Base-by-base conservation (phyloP, 148 eudicot species). In the Cornus kousa region DNA sequence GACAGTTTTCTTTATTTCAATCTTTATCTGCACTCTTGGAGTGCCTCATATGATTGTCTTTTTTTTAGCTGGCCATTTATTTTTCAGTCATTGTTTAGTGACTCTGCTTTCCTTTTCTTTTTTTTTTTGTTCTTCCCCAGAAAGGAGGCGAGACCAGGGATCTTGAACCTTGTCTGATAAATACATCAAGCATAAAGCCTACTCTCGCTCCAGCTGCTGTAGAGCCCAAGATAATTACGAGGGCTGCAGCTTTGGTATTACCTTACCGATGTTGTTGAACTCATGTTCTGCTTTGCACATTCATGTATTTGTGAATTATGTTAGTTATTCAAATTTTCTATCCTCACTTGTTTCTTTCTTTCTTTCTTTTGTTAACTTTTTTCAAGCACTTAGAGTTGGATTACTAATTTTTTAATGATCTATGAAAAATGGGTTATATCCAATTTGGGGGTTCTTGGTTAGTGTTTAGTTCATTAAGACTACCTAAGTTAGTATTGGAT, bases 171-270 rank as follows among this genome's bases (percentile, higher is more conserved):
- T 92, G 99, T 80, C 94, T 94, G 72, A 87, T 93, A 19, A 95
- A 96, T 81, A 88, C 98, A 66, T 96, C 99, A 77, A 88, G 97
- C 17, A 85, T 96, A 80, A 98, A 96, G 91, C 98, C 99, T 80
- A 94, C 99, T 74, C 87, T 96, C 84, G 99, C 98, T 75, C 99
- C 99, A 31, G 98, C 92, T 75, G 95, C 92, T 57, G 97, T 92
- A 78, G 99, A 96, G 86, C 95, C 94, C 71, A 93, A 97, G 70
- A 96, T 93, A 98, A 96, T 97, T 12, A 96, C 99, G 46, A 80
- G 99, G 76, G 99, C 99, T 75, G 99, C 99, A 74, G 99, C 99
- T 82, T 93, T 94, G 89, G 99, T 95, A 95, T 22, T 64, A 12
- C 5, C 57, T 43, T 14, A 33, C 20, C 37, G 24, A 46, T 6